Percentiles rank a stretch among this genome's conserved stretches.
Evolutionary conservation across 352 stramenopile genomes (phyloP).

Genomic region (Globisporangium heterothallicum): DNA sequence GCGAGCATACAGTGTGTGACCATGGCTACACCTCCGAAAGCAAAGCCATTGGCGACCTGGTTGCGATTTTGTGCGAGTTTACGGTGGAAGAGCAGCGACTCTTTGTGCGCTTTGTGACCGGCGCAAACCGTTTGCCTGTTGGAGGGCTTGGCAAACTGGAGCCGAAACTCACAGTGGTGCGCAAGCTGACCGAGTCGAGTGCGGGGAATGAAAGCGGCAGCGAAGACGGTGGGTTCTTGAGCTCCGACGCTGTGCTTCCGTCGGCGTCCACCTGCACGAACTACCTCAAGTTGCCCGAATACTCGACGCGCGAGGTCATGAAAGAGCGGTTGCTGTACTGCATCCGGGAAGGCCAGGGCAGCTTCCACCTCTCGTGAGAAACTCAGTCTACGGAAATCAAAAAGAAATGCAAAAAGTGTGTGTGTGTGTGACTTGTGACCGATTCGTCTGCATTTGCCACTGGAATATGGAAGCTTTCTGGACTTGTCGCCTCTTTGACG

Average conservation of each 20-base stretch:
- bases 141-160: constrained; percentile 77
- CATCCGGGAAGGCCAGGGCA: constrained; percentile 82
- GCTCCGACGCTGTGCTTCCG: constrained; percentile 55
- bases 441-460: too few species aligned
- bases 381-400: background rate
- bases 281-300: constrained; percentile 90
- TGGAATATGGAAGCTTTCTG: too few species aligned
- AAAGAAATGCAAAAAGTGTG: background rate
- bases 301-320: constrained; percentile 76
- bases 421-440: too few species aligned
- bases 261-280: constrained; percentile 89
- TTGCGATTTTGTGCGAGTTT: constrained; percentile 74
- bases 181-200: constrained; percentile 47
- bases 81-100: constrained; percentile 60
- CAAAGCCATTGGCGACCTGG: constrained; percentile 61
- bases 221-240: constrained; percentile 7
- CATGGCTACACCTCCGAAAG: constrained; percentile 76
- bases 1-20: constrained; percentile 76
- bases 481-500: too few species aligned
- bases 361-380: constrained; percentile 72
- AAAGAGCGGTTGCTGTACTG: constrained; percentile 68
- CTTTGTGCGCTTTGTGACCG: constrained; percentile 90
- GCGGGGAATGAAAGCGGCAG: constrained; percentile 2
- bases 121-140: constrained; percentile 77
- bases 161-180: constrained; percentile 86